Evolutionary conservation across 805 yeast species (phyloP).

Genomic region (Wickerhamiella occidentalis): DNA sequence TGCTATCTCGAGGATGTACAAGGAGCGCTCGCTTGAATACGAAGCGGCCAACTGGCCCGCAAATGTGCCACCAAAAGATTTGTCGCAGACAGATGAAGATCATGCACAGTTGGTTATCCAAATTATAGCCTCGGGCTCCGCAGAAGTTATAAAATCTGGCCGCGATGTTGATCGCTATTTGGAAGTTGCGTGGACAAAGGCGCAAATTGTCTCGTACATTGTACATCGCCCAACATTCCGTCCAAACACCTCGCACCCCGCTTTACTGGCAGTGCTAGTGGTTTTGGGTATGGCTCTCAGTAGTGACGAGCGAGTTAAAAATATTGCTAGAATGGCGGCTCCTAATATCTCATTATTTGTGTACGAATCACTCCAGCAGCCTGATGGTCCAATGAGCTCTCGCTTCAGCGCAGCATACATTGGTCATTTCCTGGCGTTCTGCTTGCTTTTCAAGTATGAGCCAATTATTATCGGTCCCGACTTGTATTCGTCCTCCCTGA

Average conservation of each 20-base stretch:
- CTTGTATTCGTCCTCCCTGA: constrained; percentile 9
- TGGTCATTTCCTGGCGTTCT: constrained; percentile 24
- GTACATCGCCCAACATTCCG: constrained; percentile 26
- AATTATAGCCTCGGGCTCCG: constrained; percentile 11
- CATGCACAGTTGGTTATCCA: constrained; percentile 10
- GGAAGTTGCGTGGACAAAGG: constrained; percentile 21
- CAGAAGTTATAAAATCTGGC: constrained; percentile 6
- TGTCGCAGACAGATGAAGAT: constrained; percentile 9
- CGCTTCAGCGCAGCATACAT: constrained; percentile 16
- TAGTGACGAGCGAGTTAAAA: constrained; percentile 12
- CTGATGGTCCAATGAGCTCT: constrained; percentile 8
- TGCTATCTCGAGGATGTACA: constrained; percentile 14
- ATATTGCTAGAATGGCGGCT: constrained; percentile 18
- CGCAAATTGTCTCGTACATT: constrained; percentile 18
- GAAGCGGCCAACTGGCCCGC: constrained; percentile 6
- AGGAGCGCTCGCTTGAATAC: constrained; percentile 11
- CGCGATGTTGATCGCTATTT: constrained; percentile 16
- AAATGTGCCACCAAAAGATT: not conserved
- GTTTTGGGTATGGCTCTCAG: constrained; percentile 25
- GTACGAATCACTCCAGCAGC: constrained; percentile 17
- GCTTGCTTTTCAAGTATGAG: constrained; percentile 24
- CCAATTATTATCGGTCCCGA: constrained; percentile 20
- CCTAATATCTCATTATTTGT: constrained; percentile 20
- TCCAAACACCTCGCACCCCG: constrained; percentile 19
- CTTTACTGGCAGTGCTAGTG: constrained; percentile 23